phyloP scores from a whole-genome alignment of 441 rosid genomes.

The Rhodomyrtus psidioides region DNA sequence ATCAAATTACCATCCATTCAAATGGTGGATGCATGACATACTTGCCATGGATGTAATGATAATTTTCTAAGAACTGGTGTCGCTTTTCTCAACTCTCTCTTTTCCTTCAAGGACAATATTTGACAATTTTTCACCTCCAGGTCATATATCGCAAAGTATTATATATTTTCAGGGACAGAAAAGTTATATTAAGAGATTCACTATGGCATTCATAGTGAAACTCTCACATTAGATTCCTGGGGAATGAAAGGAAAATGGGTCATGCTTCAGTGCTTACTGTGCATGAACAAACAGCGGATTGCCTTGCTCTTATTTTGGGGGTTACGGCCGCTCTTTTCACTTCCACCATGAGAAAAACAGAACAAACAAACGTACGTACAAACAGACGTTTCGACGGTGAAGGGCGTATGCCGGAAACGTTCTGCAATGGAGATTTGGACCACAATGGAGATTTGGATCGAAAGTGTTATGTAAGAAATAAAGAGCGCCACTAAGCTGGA shows the following conservation, averaged over 20 bases:
- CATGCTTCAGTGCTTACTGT: background rate
- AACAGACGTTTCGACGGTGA: background rate
- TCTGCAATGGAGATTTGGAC: too few relatives aligned
- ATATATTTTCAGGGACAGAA: background rate
- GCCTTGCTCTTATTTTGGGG: background rate
- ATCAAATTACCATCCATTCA: background rate
- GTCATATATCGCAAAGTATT: background rate
- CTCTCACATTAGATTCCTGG: background rate
- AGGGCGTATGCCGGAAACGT: background rate
- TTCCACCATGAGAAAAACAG: background rate
- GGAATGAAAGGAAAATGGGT: background rate
- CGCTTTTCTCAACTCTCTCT: background rate
- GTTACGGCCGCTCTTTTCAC: background rate
- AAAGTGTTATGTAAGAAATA: background rate
- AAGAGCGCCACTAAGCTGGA: background rate
- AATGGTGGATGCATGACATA: background rate
- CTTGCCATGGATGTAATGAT: background rate
- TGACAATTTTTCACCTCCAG: background rate
- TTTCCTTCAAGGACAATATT: background rate
- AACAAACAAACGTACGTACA: background rate
- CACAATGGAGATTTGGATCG: background rate
- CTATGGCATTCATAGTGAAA: background rate
- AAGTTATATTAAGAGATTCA: background rate
- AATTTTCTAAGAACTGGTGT: background rate
- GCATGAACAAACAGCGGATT: background rate